A percentile compares a stretch with the other conserved stretches of the same genome.
phyloP scores from a whole-genome alignment of 768 basidiomycete species.

The Auricularia sp. region DNA sequence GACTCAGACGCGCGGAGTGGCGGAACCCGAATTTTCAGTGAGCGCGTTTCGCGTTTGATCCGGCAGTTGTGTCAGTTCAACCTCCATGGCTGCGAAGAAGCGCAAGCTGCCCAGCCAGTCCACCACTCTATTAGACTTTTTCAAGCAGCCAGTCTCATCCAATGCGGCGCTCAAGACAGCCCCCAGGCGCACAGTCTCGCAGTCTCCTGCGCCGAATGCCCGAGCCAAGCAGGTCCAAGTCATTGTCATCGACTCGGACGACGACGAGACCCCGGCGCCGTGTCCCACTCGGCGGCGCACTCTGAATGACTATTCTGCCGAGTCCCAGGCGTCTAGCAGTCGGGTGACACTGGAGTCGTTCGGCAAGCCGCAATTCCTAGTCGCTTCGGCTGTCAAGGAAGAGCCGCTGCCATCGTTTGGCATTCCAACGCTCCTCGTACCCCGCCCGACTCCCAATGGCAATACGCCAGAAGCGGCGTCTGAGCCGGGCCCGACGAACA shows the following conservation, averaged over 20 bases:
- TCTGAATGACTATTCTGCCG: background rate
- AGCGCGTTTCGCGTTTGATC: background rate
- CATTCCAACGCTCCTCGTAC: background rate
- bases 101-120: constrained; percentile 16
- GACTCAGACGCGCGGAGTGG: background rate
- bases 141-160: background rate
- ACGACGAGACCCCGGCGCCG: constrained; percentile 28
- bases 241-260: constrained; percentile 58
- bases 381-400: background rate
- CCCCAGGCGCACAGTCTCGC: background rate
- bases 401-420: background rate
- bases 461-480: no score
- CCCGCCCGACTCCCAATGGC: background rate
- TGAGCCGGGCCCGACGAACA: no score
- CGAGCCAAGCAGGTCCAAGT: constrained; percentile 25
- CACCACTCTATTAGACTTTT: constrained; percentile 41
- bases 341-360: background rate
- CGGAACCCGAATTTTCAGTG: background rate
- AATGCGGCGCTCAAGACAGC: background rate
- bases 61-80: background rate
- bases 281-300: constrained; percentile 5
- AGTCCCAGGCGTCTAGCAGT: background rate
- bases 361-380: background rate
- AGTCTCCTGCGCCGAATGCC: background rate
- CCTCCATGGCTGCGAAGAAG: background rate